Percentiles rank a stretch among this genome's conserved stretches.
phyloP scores from a whole-genome alignment of 1,284 basidiomycete species.

The Caloboletus inedulis region DNA sequence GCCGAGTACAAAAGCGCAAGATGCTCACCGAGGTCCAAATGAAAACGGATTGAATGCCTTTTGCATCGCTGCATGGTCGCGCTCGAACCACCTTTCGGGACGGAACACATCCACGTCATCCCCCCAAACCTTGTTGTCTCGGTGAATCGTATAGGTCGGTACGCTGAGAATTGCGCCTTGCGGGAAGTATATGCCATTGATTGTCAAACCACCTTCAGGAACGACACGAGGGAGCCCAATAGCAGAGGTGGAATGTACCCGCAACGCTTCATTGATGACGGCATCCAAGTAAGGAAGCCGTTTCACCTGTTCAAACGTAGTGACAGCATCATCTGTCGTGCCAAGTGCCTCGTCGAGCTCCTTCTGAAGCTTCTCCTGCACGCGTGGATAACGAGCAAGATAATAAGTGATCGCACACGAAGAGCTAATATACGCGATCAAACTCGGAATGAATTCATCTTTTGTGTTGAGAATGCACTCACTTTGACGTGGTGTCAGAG shows the following conservation, averaged over 20 bases:
- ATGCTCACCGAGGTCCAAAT: conserved; percentile 55
- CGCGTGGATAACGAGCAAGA: conserved; percentile 64
- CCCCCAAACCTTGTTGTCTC: conserved; percentile 70
- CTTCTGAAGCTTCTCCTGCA: conserved; percentile 69
- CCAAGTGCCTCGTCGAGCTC: conserved; percentile 79
- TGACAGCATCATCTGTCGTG: conserved; percentile 51
- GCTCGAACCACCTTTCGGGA: conserved; percentile 81
- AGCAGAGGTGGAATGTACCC: conserved; percentile 77
- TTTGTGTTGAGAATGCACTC: conserved; percentile 18
- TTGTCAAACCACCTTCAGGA: conserved; percentile 63
- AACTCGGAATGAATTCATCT: background rate
- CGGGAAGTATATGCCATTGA: conserved; percentile 61
- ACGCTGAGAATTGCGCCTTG: conserved; percentile 72
- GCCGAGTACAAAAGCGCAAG: background rate
- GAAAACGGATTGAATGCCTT: conserved; percentile 79
- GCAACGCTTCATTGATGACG: conserved; percentile 79
- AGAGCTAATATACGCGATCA: conserved; percentile 48
- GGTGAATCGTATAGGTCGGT: conserved; percentile 77
- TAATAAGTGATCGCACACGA: conserved; percentile 85
- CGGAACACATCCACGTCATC: conserved; percentile 72
- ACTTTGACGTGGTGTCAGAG: conserved; percentile 84
- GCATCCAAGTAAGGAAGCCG: conserved; percentile 73
- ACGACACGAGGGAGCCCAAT: conserved; percentile 80
- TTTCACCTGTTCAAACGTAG: conserved; percentile 63
- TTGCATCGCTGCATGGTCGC: conserved; percentile 55